phyloP scores from a whole-genome alignment of 208 protist genomes.

The Acanthamoeba sp. region DNA sequence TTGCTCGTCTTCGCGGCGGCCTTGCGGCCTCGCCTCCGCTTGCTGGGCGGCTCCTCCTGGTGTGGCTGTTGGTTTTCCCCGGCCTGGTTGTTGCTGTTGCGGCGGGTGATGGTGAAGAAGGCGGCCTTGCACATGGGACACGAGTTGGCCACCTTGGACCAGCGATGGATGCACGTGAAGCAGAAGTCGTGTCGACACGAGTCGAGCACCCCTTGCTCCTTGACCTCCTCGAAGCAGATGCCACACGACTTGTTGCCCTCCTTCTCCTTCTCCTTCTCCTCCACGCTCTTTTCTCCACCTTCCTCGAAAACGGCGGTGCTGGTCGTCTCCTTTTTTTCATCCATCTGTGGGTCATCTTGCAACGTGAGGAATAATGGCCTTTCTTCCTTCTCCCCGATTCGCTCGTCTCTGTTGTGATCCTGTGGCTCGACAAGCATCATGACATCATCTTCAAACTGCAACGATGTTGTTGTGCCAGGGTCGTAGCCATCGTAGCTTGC shows the following conservation, averaged over 20 bases:
- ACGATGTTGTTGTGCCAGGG: not conserved
- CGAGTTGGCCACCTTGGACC: conserved; percentile 59
- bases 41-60: not conserved
- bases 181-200: conserved; percentile 34
- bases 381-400: no score
- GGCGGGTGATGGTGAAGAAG: conserved; percentile 42
- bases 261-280: not conserved
- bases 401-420: no score
- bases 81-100: no score
- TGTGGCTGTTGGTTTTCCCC: not conserved
- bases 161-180: conserved; percentile 55
- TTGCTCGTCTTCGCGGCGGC: not conserved
- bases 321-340: not conserved
- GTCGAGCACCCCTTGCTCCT: conserved; percentile 27
- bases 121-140: conserved; percentile 66
- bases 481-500: not conserved
- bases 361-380: no score
- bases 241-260: not conserved
- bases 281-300: not conserved
- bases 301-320: no score
- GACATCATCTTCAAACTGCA: not conserved
- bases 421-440: no score
- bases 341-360: not conserved
- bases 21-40: not conserved
- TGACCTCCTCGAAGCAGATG: conserved; percentile 60